phyloP scores from a whole-genome alignment of 192 early-diverging fungal genomes.

The Gonapodya prolifera region DNA sequence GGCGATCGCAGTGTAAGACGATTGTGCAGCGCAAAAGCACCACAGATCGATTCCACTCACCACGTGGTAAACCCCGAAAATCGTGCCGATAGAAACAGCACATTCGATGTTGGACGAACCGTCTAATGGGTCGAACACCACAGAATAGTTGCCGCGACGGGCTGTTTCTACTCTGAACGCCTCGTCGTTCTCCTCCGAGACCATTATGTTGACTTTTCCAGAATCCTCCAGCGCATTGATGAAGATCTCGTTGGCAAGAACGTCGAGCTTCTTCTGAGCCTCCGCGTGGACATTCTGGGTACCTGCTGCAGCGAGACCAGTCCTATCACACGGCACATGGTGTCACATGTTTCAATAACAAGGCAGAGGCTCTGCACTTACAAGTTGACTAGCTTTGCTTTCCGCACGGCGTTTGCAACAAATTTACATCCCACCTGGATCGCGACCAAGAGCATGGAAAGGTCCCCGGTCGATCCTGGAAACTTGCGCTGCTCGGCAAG shows the following conservation, averaged over 20 bases:
- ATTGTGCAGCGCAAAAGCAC: too few relatives aligned
- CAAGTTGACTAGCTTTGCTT: constrained; percentile 93
- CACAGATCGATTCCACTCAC: constrained; percentile 48
- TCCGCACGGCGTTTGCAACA: constrained; percentile 90
- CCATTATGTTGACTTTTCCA: constrained; percentile 83
- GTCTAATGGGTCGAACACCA: constrained; percentile 96
- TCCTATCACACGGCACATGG: neutral
- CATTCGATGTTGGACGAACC: constrained; percentile 97
- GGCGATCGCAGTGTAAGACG: too few relatives aligned
- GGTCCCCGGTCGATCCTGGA: constrained; percentile 84
- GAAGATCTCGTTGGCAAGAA: constrained; percentile 97
- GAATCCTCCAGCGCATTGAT: constrained; percentile 80
- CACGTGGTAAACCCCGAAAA: constrained; percentile 94
- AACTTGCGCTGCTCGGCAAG: constrained; percentile 76
- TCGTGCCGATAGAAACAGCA: constrained; percentile 96
- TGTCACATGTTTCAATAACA: neutral
- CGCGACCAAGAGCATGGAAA: constrained; percentile 76
- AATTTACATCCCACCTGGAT: constrained; percentile 95
- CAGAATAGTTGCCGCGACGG: constrained; percentile 78
- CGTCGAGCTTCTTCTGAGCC: constrained; percentile 93
- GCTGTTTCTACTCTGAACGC: constrained; percentile 73
- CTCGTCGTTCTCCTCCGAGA: constrained; percentile 94
- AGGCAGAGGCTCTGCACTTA: constrained; percentile 21
- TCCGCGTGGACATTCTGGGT: constrained; percentile 85
- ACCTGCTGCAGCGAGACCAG: constrained; percentile 28